These are phyloP conservation scores for Liriodendron chinense DNA, from an alignment of 164 flowering plant species.

Conservation along the genomic window DNA sequence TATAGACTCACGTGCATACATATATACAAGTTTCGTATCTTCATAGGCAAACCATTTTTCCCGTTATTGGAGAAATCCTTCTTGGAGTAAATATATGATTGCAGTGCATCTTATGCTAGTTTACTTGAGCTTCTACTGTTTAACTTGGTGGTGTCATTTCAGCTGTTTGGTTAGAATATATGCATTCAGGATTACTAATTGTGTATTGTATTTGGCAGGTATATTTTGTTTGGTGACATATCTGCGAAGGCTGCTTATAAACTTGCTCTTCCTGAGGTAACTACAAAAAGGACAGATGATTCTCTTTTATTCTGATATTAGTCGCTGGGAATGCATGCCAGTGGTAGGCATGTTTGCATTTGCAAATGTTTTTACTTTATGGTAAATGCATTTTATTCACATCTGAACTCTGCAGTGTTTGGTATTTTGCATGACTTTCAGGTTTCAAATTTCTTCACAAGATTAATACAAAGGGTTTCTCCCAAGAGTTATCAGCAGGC, in stretches of 20 bases:
- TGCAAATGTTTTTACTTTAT: background rate
- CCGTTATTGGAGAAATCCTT: background rate
- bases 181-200: constrained; percentile 4
- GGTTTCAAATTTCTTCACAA: constrained; percentile 85
- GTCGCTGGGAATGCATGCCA: background rate
- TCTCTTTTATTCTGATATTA: background rate
- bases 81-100: background rate
- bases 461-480: constrained; percentile 86
- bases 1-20: too few relatives aligned
- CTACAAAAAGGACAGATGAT: background rate
- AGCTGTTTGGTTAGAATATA: background rate
- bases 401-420: constrained; percentile 4
- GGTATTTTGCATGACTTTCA: constrained; percentile 23
- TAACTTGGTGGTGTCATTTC: background rate
- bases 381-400: background rate
- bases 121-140: background rate
- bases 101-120: background rate
- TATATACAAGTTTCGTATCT: too few relatives aligned
- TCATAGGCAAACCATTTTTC: too few relatives aligned
- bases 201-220: constrained; percentile 43
- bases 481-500: constrained; percentile 99
- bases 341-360: background rate
- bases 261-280: constrained; percentile 83
- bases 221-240: constrained; percentile 85
- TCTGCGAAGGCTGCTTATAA: constrained; percentile 78